phyloP scores from a whole-genome alignment of 345 rosid genomes.

The Pistacia vera region DNA sequence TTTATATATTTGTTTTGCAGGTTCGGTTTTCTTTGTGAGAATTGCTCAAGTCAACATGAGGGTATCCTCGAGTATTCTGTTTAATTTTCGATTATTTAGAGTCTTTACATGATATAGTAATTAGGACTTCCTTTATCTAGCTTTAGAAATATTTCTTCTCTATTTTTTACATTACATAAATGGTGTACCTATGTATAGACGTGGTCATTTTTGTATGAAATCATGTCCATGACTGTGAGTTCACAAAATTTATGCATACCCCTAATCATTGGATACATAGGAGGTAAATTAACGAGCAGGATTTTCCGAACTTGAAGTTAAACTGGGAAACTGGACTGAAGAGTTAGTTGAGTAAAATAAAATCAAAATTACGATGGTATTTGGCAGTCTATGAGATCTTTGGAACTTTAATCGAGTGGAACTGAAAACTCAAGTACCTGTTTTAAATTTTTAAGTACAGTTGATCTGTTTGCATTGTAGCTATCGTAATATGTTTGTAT shows the following conservation, averaged over 20 bases:
- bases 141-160: not conserved
- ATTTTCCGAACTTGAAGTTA: not conserved
- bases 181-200: not conserved
- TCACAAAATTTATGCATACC: too few species aligned
- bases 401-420: not conserved
- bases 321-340: not conserved
- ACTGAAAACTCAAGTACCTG: not conserved
- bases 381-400: not conserved
- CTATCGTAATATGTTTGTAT: not conserved
- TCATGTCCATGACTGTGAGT: too few species aligned
- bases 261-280: too few species aligned
- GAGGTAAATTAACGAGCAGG: not conserved
- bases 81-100: not conserved
- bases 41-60: constrained; percentile 40
- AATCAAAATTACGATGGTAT: too few species aligned
- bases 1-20: constrained; percentile 6
- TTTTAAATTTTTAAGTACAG: not conserved
- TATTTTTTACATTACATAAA: not conserved
- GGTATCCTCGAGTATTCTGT: constrained; percentile 26
- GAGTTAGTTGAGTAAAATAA: not conserved
- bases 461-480: not conserved
- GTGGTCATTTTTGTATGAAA: too few species aligned
- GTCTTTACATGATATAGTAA: not conserved
- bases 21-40: constrained; percentile 20
- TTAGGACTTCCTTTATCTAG: not conserved